Evolutionary conservation across 2,329 filamentous ascomycete species (phyloP).

Genomic region (Purpureocillium lavendulum): DNA sequence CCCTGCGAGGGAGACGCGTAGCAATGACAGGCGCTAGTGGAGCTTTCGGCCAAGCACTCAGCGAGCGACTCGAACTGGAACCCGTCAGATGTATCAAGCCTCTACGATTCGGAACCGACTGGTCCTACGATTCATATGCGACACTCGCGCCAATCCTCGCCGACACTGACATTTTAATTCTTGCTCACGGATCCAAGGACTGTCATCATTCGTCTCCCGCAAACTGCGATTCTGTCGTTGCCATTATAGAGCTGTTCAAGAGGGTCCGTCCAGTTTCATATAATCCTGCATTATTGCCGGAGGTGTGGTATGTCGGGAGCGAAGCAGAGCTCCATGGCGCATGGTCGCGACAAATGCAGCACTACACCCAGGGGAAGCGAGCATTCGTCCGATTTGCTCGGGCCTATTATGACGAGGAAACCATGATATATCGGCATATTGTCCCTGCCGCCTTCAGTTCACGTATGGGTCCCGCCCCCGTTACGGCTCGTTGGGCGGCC

Average conservation of each 20-base stretch:
- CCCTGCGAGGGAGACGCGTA: conserved; percentile 8
- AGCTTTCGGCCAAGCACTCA: conserved; percentile 6
- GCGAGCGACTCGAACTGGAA: conserved; percentile 1
- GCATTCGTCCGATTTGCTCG: conserved; percentile 7
- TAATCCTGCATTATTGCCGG: conserved; percentile 3
- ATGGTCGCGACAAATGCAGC: conserved; percentile 6
- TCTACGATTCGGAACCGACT: conserved; percentile 5
- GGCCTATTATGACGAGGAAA: conserved; percentile 6
- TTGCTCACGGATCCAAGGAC: conserved; percentile 8
- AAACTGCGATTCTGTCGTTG: conserved; percentile 5
- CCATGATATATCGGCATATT: conserved; percentile 6
- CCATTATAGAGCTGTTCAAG: conserved; percentile 5
- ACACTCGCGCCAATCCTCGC: conserved; percentile 3
- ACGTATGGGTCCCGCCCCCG: conserved; percentile 7
- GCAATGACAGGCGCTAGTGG: conserved; percentile 9
- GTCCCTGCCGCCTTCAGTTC: conserved; percentile 8
- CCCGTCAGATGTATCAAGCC: conserved; percentile 3
- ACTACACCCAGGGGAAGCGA: conserved; percentile 8
- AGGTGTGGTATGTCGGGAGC: conserved; percentile 13
- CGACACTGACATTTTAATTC: conserved; percentile 8
- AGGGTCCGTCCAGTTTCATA: not conserved
- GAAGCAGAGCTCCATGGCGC: conserved; percentile 12
- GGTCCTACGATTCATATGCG: conserved; percentile 3
- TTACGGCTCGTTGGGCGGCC: conserved; percentile 9
- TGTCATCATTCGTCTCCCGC: conserved; percentile 1